Conservation (phyloP, 345 rosid genomes). For the Moricandia arvensis region DNA sequence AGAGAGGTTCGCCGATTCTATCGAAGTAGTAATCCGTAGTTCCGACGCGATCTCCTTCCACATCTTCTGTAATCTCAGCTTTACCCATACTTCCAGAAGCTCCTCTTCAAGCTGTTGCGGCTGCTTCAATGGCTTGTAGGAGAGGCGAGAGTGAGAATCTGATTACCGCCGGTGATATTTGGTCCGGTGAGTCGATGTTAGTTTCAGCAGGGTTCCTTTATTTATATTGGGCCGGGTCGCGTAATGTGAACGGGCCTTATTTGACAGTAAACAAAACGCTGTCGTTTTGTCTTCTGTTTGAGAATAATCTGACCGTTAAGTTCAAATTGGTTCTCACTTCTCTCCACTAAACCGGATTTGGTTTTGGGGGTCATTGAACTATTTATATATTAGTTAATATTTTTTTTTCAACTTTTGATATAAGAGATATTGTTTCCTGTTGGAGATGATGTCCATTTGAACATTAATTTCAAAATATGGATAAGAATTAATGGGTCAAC, state of each 20-base stretch:
- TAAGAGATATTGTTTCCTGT: too few species aligned
- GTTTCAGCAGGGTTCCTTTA: conserved; percentile 2
- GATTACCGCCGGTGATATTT: conserved; percentile 13
- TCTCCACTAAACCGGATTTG: not conserved
- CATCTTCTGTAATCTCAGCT: conserved; percentile 48
- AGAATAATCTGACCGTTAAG: not conserved
- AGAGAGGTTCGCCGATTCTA: conserved; percentile 63
- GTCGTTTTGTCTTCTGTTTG: not conserved
- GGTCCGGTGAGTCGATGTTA: conserved; percentile 2
- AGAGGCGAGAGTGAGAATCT: conserved; percentile 1
- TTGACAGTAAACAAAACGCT: not conserved
- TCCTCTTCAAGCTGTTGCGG: conserved; percentile 8
- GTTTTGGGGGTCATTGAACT: not conserved
- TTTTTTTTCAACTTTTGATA: too few species aligned
- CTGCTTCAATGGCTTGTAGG: conserved; percentile 1
- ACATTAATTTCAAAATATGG: too few species aligned
- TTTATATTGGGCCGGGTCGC: conserved; percentile 2
- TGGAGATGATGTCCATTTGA: too few species aligned
- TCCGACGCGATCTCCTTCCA: conserved; percentile 58
- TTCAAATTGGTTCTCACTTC: conserved; percentile 13
- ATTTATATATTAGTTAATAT: too few species aligned
- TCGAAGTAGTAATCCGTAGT: conserved; percentile 69
- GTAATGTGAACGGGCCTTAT: not conserved
- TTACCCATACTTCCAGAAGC: conserved; percentile 26
- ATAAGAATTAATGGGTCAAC: too few species aligned